A percentile compares a stretch with the other conserved stretches of the same genome.
These are phyloP conservation scores for Stentor roeselii DNA, from an alignment of 73 alveolate genomes.

Conservation along the genomic window DNA sequence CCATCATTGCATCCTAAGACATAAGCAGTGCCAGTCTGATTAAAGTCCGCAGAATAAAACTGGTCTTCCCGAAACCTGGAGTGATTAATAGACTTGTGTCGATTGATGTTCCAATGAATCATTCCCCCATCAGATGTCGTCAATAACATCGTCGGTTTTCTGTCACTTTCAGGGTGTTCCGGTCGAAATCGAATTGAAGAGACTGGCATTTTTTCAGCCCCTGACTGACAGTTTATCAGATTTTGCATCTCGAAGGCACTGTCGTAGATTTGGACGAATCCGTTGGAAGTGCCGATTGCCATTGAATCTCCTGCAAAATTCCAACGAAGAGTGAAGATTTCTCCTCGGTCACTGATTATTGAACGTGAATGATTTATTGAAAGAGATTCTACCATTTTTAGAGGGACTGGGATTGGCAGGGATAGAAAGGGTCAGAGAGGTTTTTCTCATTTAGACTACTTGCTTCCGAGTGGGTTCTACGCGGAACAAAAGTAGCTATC, in stretches of 20 bases:
- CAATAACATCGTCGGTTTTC: constrained; percentile 35
- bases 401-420: too few relatives aligned
- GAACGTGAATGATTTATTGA: too few relatives aligned
- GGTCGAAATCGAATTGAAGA: constrained; percentile 85
- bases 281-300: background rate
- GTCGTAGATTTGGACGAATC: background rate
- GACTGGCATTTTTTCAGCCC: constrained; percentile 45
- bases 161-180: background rate
- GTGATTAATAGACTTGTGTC: constrained; percentile 44
- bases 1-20: constrained; percentile 53
- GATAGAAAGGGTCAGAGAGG: too few relatives aligned
- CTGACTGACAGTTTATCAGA: background rate
- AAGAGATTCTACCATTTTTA: too few relatives aligned
- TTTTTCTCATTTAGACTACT: background rate
- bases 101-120: constrained; percentile 58
- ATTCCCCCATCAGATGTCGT: constrained; percentile 56
- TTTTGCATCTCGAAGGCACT: background rate
- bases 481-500: background rate
- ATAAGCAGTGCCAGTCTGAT: constrained; percentile 48
- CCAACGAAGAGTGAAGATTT: background rate
- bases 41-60: constrained; percentile 41
- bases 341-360: background rate
- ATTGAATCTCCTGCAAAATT: background rate
- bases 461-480: constrained; percentile 16
- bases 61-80: constrained; percentile 38